phyloP scores from a whole-genome alignment of 305 asterid species.

The Fraxinus ornus region DNA sequence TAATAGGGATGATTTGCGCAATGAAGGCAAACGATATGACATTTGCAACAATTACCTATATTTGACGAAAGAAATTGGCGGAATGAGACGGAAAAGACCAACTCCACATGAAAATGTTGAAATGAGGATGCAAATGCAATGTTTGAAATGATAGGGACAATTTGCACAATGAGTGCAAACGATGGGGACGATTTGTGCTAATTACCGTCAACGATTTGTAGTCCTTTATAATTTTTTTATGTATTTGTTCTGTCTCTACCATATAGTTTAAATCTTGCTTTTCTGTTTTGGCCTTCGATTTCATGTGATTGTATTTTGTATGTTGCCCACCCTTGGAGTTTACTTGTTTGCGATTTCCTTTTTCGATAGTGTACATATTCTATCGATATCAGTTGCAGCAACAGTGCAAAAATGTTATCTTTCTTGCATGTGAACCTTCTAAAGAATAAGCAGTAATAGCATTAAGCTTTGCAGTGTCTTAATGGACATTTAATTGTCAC shows the following conservation, averaged over 20 bases:
- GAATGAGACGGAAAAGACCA: neutral
- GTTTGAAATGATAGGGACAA: neutral
- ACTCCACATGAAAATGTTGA: neutral
- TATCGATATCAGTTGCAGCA: neutral
- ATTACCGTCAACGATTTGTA: neutral
- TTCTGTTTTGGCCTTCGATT: neutral
- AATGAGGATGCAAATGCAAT: neutral
- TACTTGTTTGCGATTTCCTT: neutral
- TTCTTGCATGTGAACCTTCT: neutral
- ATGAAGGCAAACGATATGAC: too few species aligned
- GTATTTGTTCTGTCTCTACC: neutral
- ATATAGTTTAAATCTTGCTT: neutral
- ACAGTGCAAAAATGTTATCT: neutral
- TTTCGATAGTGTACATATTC: neutral
- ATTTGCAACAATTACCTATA: too few species aligned
- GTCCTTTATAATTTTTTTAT: neutral
- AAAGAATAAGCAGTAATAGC: neutral
- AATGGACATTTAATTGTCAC: conserved; percentile 23
- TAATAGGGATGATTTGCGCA: too few species aligned
- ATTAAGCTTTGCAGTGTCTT: conserved; percentile 15
- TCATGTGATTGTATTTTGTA: neutral
- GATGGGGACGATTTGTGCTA: neutral
- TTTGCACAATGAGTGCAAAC: neutral
- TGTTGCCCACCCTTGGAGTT: neutral
- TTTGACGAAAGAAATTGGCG: too few species aligned